Percentiles rank a stretch among this genome's conserved stretches.
These are phyloP conservation scores for Ganoderma lucidum DNA, from an alignment of 1,284 basidiomycete species.

Conservation along the genomic window DNA sequence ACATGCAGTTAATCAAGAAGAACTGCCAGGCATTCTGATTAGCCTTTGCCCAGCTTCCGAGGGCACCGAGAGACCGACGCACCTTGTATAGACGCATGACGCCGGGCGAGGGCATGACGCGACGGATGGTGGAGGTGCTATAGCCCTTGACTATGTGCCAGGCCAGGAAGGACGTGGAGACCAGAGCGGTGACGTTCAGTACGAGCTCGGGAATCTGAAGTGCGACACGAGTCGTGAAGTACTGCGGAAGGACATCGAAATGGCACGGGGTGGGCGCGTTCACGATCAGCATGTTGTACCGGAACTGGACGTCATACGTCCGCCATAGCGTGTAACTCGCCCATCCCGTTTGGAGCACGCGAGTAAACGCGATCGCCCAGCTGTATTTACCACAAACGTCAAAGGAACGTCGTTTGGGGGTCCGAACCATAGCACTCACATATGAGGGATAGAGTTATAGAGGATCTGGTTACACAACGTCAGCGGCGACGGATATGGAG, in stretches of 20 bases:
- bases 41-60: neutral
- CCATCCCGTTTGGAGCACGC: conserved; percentile 57
- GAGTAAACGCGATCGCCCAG: conserved; percentile 56
- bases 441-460: conserved; percentile 61
- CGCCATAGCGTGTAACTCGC: conserved; percentile 60
- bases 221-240: conserved; percentile 49
- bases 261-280: conserved; percentile 54
- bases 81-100: conserved; percentile 61
- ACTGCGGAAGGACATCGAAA: conserved; percentile 53
- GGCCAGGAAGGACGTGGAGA: conserved; percentile 53
- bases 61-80: neutral
- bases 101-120: conserved; percentile 58
- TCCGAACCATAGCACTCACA: conserved; percentile 44
- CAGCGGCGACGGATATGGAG: neutral
- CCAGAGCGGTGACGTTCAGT: conserved; percentile 52
- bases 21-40: conserved; percentile 42
- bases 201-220: conserved; percentile 59
- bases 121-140: conserved; percentile 57
- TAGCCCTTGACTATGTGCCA: conserved; percentile 57
- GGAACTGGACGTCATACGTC: conserved; percentile 44
- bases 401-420: neutral
- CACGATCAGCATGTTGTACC: conserved; percentile 49
- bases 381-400: conserved; percentile 37
- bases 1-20: conserved; percentile 63
- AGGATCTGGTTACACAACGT: conserved; percentile 42